Percentiles rank a stretch among this genome's conserved stretches.
These are phyloP conservation scores for Aspergillus pseudoglaucus DNA, from an alignment of 2,329 filamentous ascomycete genomes.

Conservation along the genomic window DNA sequence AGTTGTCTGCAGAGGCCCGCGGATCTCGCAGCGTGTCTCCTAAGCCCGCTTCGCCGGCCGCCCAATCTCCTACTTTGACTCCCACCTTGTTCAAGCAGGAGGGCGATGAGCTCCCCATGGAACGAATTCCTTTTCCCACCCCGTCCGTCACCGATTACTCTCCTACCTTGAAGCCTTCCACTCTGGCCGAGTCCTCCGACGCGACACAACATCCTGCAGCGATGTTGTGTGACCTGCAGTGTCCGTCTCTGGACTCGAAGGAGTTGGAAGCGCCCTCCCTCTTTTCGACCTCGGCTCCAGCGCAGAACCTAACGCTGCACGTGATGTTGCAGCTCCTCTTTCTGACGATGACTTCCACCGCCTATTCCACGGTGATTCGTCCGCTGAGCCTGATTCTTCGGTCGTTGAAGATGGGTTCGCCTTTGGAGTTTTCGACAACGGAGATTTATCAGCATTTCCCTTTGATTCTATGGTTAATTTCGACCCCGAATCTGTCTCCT, in stretches of 20 bases:
- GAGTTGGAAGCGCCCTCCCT: slow-evolving; percentile 42
- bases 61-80: slow-evolving; percentile 34
- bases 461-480: slow-evolving; percentile 52
- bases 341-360: slow-evolving; percentile 61
- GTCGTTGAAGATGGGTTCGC: slow-evolving; percentile 70
- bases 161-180: slow-evolving; percentile 34
- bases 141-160: slow-evolving; percentile 35
- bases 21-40: slow-evolving; percentile 35
- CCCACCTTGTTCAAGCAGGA: slow-evolving; percentile 41
- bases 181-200: slow-evolving; percentile 62
- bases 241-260: slow-evolving; percentile 70
- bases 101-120: slow-evolving; percentile 34
- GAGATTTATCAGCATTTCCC: slow-evolving; percentile 45
- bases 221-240: slow-evolving; percentile 99
- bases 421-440: slow-evolving; percentile 57
- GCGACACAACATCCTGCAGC: slow-evolving; percentile 99
- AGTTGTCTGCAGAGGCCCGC: slow-evolving; percentile 43
- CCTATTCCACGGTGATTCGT: slow-evolving; percentile 56
- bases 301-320: slow-evolving; percentile 46
- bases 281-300: slow-evolving; percentile 34
- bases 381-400: slow-evolving; percentile 66
- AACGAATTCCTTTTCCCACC: slow-evolving; percentile 35
- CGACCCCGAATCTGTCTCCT: slow-evolving; percentile 44
- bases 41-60: slow-evolving; percentile 28
- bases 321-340: slow-evolving; percentile 59